Evolutionary conservation across 768 basidiomycete genomes (phyloP), one percentile per base, ranked within the genome.

Genomic region (Ramaria sp.): DNA sequence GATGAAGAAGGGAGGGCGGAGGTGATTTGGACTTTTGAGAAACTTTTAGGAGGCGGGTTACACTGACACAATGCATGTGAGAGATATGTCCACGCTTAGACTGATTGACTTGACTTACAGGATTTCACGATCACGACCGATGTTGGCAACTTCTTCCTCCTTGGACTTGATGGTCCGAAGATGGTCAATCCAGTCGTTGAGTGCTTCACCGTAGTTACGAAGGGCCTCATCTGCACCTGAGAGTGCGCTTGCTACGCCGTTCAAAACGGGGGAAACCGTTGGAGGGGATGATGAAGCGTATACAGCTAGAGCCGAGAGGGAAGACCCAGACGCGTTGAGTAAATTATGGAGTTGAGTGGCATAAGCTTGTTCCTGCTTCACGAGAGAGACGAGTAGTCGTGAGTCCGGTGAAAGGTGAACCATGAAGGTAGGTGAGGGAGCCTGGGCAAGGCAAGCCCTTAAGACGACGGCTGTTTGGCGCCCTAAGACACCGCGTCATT

Each of bases 111-210:
- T 47, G 27, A 11, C 86, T 64, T 60, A 90, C 89, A 91, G 74
- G 60, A 92, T 91, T 63, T 91, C 88, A 46, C 86, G 72, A 68
- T 91, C 89, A 5, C 86, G 72, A 59, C 87, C 70, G 53, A 90
- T 73, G 61, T 80, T 82, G 3, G 73, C 74, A 4, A 91, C 79
- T 57, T 88, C 87, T 46, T 88, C 84, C 68, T 91, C 88, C 54
- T 86, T 72, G 10, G 71, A 71, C 65, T 83, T 86, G 60, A 92
- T 70, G 2, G 68, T 68, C 59, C 72, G 74, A 59, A 91, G 74
- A 56, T 78, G 73, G 31, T 79, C 79, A 34, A 79, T 74, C 81
- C 87, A 91, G 17, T 75, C 67, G 38, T 90, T 84, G 1, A 91
- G 71, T 0, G 79, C 77, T 9, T 63, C 70, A 0, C 76, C 76